These are phyloP conservation scores for Pythium rishiriense DNA, from an alignment of 352 stramenopile species.

Conservation along the genomic window DNA sequence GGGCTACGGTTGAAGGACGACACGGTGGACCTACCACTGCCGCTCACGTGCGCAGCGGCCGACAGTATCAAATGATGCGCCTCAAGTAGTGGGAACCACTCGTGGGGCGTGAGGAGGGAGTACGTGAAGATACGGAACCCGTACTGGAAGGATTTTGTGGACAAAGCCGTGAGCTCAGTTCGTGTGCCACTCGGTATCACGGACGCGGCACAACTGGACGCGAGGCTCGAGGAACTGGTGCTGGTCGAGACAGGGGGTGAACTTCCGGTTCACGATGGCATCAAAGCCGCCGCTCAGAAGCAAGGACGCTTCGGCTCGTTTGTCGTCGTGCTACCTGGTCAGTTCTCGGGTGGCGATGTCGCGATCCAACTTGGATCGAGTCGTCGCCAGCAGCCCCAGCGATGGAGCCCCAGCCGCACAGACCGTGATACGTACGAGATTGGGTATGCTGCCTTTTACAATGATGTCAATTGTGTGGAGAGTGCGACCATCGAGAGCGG, in stretches of 20 bases:
- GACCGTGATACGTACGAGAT: neutral
- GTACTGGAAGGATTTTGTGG: neutral
- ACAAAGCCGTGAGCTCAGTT: neutral
- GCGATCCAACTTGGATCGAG: neutral
- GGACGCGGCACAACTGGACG: neutral
- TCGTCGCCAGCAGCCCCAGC: neutral
- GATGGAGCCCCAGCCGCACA: neutral
- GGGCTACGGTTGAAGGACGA: neutral
- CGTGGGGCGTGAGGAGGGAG: neutral
- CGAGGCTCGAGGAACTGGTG: neutral
- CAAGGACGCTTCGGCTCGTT: neutral
- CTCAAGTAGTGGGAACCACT: neutral
- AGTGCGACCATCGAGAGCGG: neutral
- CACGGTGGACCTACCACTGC: neutral
- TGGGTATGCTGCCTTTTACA: conserved; percentile 3
- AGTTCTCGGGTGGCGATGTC: neutral
- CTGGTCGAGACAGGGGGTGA: neutral
- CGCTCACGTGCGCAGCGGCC: neutral
- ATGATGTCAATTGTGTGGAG: neutral
- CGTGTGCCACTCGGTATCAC: neutral
- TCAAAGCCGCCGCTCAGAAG: neutral
- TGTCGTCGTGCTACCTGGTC: neutral
- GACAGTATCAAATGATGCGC: too few species aligned
- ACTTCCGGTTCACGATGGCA: too few species aligned
- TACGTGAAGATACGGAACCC: neutral